These are phyloP conservation scores for Dictyostelium intermedium DNA, from an alignment of 78 protist genomes.

Conservation along the genomic window DNA sequence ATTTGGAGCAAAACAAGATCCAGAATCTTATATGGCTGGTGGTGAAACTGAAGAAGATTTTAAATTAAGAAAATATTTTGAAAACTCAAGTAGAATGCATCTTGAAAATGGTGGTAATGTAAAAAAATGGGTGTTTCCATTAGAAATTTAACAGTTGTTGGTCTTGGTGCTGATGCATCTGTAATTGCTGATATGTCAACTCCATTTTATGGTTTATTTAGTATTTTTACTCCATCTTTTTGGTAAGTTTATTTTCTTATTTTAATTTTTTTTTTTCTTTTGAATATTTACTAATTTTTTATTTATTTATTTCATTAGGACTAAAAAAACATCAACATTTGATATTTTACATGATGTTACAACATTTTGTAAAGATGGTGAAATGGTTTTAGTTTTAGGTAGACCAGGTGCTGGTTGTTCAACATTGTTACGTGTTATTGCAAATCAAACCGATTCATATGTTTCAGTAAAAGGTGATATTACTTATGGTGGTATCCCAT, in stretches of 20 bases:
- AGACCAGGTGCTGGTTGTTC: slow-evolving; percentile 71
- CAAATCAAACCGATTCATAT: slow-evolving; percentile 53
- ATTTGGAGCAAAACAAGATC: background rate
- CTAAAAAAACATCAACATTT: slow-evolving; percentile 20
- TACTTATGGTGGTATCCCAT: slow-evolving; percentile 51
- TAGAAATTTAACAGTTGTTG: slow-evolving; percentile 41
- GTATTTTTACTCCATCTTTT: background rate
- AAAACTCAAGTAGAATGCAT: slow-evolving; percentile 38
- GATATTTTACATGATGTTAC: slow-evolving; percentile 68
- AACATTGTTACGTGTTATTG: slow-evolving; percentile 43
- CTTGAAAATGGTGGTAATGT: slow-evolving; percentile 30
- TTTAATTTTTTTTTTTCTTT: background rate
- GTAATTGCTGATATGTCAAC: slow-evolving; percentile 29
- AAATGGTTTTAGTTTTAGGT: slow-evolving; percentile 77
- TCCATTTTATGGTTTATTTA: background rate
- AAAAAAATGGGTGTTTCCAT: slow-evolving; percentile 44
- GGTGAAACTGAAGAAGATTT: slow-evolving; percentile 39
- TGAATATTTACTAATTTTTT: background rate
- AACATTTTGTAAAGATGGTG: slow-evolving; percentile 71
- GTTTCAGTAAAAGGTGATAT: slow-evolving; percentile 47
- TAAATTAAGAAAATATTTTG: slow-evolving; percentile 51
- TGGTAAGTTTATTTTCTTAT: background rate
- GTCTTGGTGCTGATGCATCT: slow-evolving; percentile 36
- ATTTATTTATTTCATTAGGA: background rate
- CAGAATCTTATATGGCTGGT: slow-evolving; percentile 1